A percentile compares a stretch with the other conserved stretches of the same genome.
Evolutionary conservation across 176 grass and related monocot genomes (phyloP).

Genomic region (Triticum turgidum): DNA sequence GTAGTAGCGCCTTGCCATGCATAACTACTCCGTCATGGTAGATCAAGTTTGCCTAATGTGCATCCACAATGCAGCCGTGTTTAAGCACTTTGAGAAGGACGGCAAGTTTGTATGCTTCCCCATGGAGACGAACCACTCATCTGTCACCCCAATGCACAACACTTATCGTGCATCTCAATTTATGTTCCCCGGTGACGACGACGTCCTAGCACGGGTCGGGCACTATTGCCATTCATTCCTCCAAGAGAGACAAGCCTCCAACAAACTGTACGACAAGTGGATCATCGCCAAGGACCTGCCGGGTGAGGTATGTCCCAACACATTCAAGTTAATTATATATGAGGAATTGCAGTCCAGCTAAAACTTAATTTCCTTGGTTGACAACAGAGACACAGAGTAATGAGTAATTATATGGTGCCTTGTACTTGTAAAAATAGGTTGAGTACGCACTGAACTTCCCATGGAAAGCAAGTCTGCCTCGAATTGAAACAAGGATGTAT

Average conservation of each 20-base stretch:
- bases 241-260: slow-evolving; percentile 23
- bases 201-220: neutral
- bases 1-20: too few relatives aligned
- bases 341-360: too few relatives aligned
- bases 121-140: slow-evolving; percentile 20
- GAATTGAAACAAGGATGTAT: slow-evolving; percentile 28
- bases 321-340: neutral
- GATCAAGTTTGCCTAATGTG: too few relatives aligned
- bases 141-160: slow-evolving; percentile 40
- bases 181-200: slow-evolving; percentile 34
- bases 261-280: slow-evolving; percentile 60
- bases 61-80: slow-evolving; percentile 1
- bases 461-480: slow-evolving; percentile 24
- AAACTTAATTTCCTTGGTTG: neutral
- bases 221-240: slow-evolving; percentile 35
- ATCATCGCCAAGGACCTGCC: slow-evolving; percentile 53
- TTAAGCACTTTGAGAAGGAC: slow-evolving; percentile 49
- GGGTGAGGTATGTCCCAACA: slow-evolving; percentile 6
- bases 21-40: too few relatives aligned
- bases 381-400: neutral
- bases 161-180: slow-evolving; percentile 41
- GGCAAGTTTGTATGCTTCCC: slow-evolving; percentile 38
- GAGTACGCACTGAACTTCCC: slow-evolving; percentile 14
- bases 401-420: neutral
- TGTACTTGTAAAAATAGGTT: neutral